phyloP scores from a whole-genome alignment of 2,329 filamentous ascomycete genomes.

The Colletotrichum musicola region DNA sequence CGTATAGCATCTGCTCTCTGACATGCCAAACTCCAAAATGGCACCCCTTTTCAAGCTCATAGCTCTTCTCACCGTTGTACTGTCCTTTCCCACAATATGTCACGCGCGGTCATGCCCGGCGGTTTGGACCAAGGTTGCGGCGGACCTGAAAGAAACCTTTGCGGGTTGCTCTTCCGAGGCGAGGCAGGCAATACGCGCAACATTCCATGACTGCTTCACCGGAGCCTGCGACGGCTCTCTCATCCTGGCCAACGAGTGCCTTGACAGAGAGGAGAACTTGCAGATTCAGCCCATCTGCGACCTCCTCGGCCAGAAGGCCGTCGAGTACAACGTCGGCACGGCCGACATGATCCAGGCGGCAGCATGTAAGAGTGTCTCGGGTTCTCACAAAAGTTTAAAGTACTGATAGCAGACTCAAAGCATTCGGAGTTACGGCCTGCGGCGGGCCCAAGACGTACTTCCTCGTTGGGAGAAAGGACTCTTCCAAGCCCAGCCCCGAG shows the following conservation, averaged over 20 bases:
- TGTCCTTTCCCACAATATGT: background rate
- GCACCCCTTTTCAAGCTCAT: background rate
- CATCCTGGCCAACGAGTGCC: constrained; percentile 26
- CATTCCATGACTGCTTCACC: constrained; percentile 28
- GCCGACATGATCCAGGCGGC: constrained; percentile 31
- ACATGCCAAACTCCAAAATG: background rate
- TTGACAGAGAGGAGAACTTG: constrained; percentile 22
- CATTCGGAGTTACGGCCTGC: constrained; percentile 23
- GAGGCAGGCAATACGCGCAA: constrained; percentile 19
- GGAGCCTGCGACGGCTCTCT: constrained; percentile 25
- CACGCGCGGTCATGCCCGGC: constrained; percentile 8
- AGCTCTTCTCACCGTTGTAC: background rate
- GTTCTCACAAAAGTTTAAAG: no score
- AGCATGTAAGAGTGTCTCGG: constrained; percentile 7
- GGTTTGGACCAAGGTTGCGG: constrained; percentile 19
- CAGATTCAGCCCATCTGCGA: constrained; percentile 29
- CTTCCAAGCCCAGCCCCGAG: constrained; percentile 1
- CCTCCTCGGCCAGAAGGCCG: constrained; percentile 18
- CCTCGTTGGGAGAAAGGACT: constrained; percentile 17
- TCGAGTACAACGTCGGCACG: constrained; percentile 19
- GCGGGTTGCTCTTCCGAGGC: constrained; percentile 6
- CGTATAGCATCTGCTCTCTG: no score
- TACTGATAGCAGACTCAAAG: background rate
- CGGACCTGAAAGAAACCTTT: constrained; percentile 18
- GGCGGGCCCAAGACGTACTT: constrained; percentile 8